Percentiles rank a stretch among this genome's conserved stretches.
phyloP scores from a whole-genome alignment of 306 rosid species.

The Prunus dulcis region DNA sequence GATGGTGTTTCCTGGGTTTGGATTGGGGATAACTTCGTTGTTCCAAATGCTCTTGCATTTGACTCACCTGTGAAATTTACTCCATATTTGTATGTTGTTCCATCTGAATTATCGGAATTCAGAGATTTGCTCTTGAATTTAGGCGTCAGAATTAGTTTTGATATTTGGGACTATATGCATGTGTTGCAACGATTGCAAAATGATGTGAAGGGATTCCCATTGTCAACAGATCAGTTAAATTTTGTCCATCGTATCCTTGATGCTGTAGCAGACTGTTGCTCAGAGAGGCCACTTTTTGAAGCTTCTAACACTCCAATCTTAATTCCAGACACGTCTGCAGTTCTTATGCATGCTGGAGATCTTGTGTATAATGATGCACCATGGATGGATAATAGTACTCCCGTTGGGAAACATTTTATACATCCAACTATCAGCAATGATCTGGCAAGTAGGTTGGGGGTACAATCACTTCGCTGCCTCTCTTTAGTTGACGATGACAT shows the following conservation, averaged over 20 bases:
- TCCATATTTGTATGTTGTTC: constrained; percentile 92
- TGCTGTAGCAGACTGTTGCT: constrained; percentile 78
- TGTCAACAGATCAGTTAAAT: constrained; percentile 80
- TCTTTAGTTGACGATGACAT: constrained; percentile 84
- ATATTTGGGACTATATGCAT: constrained; percentile 62
- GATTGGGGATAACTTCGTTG: constrained; percentile 96
- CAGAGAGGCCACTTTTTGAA: constrained; percentile 56
- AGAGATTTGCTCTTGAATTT: constrained; percentile 71
- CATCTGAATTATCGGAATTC: constrained; percentile 83
- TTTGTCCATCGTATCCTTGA: constrained; percentile 83
- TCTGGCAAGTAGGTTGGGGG: constrained; percentile 80
- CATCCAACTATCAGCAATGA: constrained; percentile 92
- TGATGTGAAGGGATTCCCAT: constrained; percentile 64
- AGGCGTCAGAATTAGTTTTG: constrained; percentile 80
- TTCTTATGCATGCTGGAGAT: constrained; percentile 62
- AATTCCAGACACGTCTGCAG: constrained; percentile 81
- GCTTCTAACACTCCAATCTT: constrained; percentile 54
- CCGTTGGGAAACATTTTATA: constrained; percentile 62
- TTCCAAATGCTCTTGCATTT: constrained; percentile 82
- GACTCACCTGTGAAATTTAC: constrained; percentile 95
- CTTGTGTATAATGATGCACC: constrained; percentile 96
- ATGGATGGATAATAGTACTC: constrained; percentile 79
- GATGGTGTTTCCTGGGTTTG: constrained; percentile 87
- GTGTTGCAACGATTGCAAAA: constrained; percentile 67
- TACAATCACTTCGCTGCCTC: constrained; percentile 80